These are phyloP conservation scores for Dryas alaskensis DNA, from an alignment of 306 rosid genomes.

Conservation along the genomic window DNA sequence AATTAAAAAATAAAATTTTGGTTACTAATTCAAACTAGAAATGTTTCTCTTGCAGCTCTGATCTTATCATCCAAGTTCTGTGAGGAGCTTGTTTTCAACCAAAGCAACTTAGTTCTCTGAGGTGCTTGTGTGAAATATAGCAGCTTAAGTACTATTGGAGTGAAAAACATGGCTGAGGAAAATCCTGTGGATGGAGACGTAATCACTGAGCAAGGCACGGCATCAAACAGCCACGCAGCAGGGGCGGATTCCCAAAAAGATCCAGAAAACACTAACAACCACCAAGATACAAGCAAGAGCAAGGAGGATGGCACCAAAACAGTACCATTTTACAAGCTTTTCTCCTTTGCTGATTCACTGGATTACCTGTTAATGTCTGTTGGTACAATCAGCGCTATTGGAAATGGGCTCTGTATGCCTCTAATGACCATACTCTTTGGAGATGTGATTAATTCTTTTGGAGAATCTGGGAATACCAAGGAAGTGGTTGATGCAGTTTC, in stretches of 20 bases:
- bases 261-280: neutral
- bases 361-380: slow-evolving; percentile 59
- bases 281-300: slow-evolving; percentile 31
- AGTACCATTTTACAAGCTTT: slow-evolving; percentile 73
- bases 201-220: slow-evolving; percentile 24
- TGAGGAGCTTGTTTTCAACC: neutral
- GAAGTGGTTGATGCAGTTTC: slow-evolving; percentile 60
- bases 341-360: slow-evolving; percentile 69
- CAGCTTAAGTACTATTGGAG: neutral
- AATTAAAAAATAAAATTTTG: no score
- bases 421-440: slow-evolving; percentile 67
- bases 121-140: neutral
- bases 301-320: slow-evolving; percentile 34
- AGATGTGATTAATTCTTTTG: slow-evolving; percentile 59
- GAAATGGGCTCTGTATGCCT: slow-evolving; percentile 58
- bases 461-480: slow-evolving; percentile 29
- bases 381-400: slow-evolving; percentile 63
- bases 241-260: slow-evolving; percentile 17
- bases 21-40: no score
- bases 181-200: slow-evolving; percentile 28
- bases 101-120: neutral
- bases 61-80: no score
- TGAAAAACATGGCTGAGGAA: slow-evolving; percentile 38
- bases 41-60: no score
- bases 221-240: slow-evolving; percentile 28